Base-by-base conservation (phyloP, 768 basidiomycete species). In the Suillus lakei region DNA sequence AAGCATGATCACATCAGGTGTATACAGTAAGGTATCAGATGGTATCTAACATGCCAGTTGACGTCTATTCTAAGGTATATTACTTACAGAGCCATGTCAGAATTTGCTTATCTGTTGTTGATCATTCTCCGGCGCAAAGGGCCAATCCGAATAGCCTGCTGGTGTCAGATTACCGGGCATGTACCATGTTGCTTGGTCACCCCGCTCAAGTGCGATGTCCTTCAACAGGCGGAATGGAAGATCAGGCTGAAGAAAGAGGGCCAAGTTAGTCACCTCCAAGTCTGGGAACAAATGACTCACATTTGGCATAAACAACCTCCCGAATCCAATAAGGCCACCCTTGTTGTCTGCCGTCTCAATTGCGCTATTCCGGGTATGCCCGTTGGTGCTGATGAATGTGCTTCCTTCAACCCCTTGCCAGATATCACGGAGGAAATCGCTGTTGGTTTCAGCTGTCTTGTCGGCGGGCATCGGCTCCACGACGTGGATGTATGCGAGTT, bases 401-500 rank as follows among this genome's bases (percentile, higher is more conserved):
- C 77, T 71, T 0, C 79, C 77, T 8, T 76, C 74, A 5, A 70
- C 67, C 8, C 41, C 36, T 12, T 56, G 59, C 86, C 86, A 87
- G 7, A 85, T 80, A 3, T 76, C 65, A 16, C 83, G 77, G 34
- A 86, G 55, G 66, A 84, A 83, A 58, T 84, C 81, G 60, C 82
- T 85, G 2, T 78, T 77, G 8, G 10, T 23, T 2, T 70, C 74
- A 21, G 26, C 34, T 18, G 73, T 39, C 75, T 18, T 2, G 10
- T 53, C 51, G 2, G 1, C 30, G 21, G 30, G 30, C 53, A 78
- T 74, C 13, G 83, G 78, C 66, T 88, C 85, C 51, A 81, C 71
- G 26, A 82, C 67, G 66, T 88, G 87, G 5, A 89, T 66, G 73
- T 88, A 90, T 0, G 86, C 85, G 28, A 86, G 71, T 10, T 73